Base-by-base conservation (phyloP, 148 eudicot genomes). In the Fagopyrum homotropicum region DNA sequence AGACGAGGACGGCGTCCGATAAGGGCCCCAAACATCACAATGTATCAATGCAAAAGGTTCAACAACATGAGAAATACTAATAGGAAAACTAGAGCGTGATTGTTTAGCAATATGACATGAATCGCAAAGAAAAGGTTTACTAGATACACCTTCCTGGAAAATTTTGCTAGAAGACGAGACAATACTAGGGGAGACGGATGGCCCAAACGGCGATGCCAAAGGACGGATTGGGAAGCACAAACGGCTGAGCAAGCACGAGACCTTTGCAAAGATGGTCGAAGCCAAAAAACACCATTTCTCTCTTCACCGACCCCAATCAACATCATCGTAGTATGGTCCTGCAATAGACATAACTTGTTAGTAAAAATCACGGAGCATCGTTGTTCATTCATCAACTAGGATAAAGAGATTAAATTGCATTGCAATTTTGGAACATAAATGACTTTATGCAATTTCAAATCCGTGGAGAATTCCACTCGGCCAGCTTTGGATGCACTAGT, bases 1-100 rank as follows among this genome's bases (percentile, higher is more conserved):
- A 4, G 45, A 63, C 10, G 6, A 6, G 19, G 69, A 10, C 19
- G 69, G 69, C 4, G 69, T 63, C 3, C 17, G 10, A 69, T 69
- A 69, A 1, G 45, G 44, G n/a, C 72, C 72, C 72, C 45, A 26
- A 1, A 69, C 43, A 66, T 66, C 71, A 66, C 71, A 66, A 30
- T 66, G 71, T 3, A 29, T 22, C 12, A 66, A 35, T 3, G 15
- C 17, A 69, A 69, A 69, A 40, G 16, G 14, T 10, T 51, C 56
- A 4, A 51, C 3, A 51, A 14, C 56, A 51, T 51, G 56, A 14
- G 56, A 51, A 14, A 2, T 51, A 14, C n/a, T 51, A 11, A 51
- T 16, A 1, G n/a, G 16, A 51, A 11, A 12, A 51, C 4, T 51
- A 51, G 56, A 51, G 9, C 56, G 56, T 0, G 56, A 9, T 16